Percentiles rank a stretch among this genome's conserved stretches.
These are phyloP conservation scores for Metschnikowia santaceciliae DNA, from an alignment of 805 yeast species.

Conservation along the genomic window DNA sequence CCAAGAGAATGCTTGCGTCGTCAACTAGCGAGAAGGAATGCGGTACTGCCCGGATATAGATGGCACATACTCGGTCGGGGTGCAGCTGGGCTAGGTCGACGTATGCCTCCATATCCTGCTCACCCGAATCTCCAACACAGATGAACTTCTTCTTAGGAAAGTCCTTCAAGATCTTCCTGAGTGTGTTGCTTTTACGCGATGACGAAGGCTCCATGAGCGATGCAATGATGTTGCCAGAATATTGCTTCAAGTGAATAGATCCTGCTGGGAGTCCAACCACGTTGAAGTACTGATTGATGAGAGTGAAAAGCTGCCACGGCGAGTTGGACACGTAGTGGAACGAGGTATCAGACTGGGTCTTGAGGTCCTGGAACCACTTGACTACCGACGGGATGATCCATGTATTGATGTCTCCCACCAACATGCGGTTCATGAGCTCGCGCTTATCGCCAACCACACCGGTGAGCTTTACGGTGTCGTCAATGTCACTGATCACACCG, in stretches of 20 bases:
- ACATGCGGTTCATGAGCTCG: constrained; percentile 72
- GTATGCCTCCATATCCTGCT: constrained; percentile 91
- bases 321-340: constrained; percentile 94
- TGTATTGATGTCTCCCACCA: constrained; percentile 59
- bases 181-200: constrained; percentile 67
- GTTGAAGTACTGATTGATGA: constrained; percentile 54
- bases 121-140: constrained; percentile 93
- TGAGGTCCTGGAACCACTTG: constrained; percentile 61
- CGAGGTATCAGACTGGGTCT: constrained; percentile 42
- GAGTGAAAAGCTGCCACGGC: constrained; percentile 82
- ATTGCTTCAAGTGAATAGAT: constrained; percentile 82
- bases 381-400: constrained; percentile 75
- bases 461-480: constrained; percentile 87
- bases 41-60: constrained; percentile 75
- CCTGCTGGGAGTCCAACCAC: constrained; percentile 65
- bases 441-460: constrained; percentile 89
- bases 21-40: constrained; percentile 60
- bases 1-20: constrained; percentile 31
- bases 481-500: constrained; percentile 85
- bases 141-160: constrained; percentile 77
- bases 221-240: constrained; percentile 74
- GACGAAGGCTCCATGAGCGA: constrained; percentile 85
- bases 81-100: constrained; percentile 56
- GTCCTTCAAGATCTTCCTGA: constrained; percentile 61
- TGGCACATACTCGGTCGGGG: constrained; percentile 66